Percentiles rank a stretch among this genome's conserved stretches.
phyloP scores from a whole-genome alignment of 148 eudicot species.

The Chenopodium formosanum region DNA sequence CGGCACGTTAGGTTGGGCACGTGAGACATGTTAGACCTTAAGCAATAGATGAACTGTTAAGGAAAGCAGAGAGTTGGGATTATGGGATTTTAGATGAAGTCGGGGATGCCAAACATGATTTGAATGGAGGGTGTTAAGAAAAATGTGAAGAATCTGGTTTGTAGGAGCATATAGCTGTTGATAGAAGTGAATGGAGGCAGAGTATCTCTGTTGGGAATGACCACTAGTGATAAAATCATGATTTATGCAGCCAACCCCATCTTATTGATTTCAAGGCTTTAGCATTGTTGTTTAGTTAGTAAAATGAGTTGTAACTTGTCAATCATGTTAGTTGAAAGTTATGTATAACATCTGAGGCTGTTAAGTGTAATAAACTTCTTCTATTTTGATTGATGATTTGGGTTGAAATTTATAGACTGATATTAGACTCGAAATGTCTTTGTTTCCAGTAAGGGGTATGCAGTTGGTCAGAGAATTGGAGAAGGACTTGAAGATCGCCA shows the following conservation, averaged over 20 bases:
- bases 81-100: background rate
- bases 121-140: no score
- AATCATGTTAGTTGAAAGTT: background rate
- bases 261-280: no score
- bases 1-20: no score
- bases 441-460: conserved; percentile 86
- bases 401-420: conserved; percentile 4
- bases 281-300: background rate
- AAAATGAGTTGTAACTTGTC: background rate
- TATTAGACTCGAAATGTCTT: conserved; percentile 20
- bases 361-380: background rate
- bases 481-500: conserved; percentile 93
- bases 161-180: no score
- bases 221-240: no score
- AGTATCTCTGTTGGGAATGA: no score
- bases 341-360: background rate
- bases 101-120: no score
- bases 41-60: no score
- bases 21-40: no score
- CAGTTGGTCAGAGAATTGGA: conserved; percentile 91
- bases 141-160: no score
- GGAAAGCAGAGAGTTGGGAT: background rate
- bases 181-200: no score
- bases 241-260: no score
- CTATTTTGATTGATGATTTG: background rate